Evolutionary conservation across 1,284 basidiomycete genomes (phyloP), one percentile per base, ranked within the genome.

Genomic region (Gastroboletus turbinatus): DNA sequence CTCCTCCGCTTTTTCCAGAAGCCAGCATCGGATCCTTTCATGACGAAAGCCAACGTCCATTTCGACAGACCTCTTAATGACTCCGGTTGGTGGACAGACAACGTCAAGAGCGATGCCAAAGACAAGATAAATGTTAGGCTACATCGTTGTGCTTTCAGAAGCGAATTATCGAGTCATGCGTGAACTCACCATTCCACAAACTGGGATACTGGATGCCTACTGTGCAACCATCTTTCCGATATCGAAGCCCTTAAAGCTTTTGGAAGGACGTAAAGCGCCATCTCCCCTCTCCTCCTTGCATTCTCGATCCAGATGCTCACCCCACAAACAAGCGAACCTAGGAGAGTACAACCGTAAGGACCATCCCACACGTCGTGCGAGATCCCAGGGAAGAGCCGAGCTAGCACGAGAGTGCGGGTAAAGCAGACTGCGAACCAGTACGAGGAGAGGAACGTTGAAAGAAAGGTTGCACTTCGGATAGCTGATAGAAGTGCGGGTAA

Each of bases 361-460:
- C 88, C 87, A 63, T 92, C 89, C 81, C 85, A 88, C 59, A 87
- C 82, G 58, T 91, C 81, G 63, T 91, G 87, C 8, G 88, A 85
- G 45, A 91, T 75, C 30, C 68, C 73, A 0, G 87, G 87, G 46
- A 90, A 77, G 7, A 85, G 63, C 27, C 80, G 81, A 2, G 88
- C 86, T 9, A 88, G 68, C 5, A 81, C 72, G 5, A 87, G 72
- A 2, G 88, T 85, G 47, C 89, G 82, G 7, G 83, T 82, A 43
- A 84, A 69, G 71, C 88, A 92, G 10, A 90, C 82, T 2, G 81
- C 67, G 45, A 81, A 80, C 83, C 85, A 92, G 63, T 82, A 87
- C 2, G 84, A 79, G 0, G 84, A 78, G 39, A 91, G 78, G 62
- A 92, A 92, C 1, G 82, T 75, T 9, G 87, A 83, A 35, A 92